These are phyloP conservation scores for Mortierella sp. DNA, from an alignment of 371 early-diverging fungal species.

Conservation along the genomic window DNA sequence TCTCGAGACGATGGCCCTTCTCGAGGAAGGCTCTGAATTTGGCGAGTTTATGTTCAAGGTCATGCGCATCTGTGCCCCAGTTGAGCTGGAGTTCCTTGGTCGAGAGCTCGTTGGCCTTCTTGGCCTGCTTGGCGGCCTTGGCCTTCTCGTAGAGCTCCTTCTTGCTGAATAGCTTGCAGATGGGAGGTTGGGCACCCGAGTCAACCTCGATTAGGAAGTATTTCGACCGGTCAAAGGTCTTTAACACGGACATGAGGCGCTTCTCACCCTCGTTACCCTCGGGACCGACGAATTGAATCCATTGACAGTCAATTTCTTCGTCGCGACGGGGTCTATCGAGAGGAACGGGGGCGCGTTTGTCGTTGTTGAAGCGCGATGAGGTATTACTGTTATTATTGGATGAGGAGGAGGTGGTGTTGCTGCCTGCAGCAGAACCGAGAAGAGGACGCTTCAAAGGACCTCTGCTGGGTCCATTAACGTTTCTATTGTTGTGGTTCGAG, in stretches of 20 bases:
- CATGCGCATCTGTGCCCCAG: conserved; percentile 71
- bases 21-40: conserved; percentile 68
- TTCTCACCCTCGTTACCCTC: conserved; percentile 63
- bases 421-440: conserved; percentile 54
- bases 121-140: conserved; percentile 63
- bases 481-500: background rate
- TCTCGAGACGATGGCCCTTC: conserved; percentile 70
- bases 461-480: conserved; percentile 7
- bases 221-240: conserved; percentile 62
- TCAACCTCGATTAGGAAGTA: conserved; percentile 71
- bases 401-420: background rate
- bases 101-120: conserved; percentile 58
- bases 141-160: conserved; percentile 68
- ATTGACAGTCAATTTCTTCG: conserved; percentile 68
- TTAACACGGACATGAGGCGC: conserved; percentile 55
- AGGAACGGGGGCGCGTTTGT: conserved; percentile 14
- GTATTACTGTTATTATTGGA: background rate
- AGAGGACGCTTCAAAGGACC: conserved; percentile 49
- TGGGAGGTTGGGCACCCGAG: conserved; percentile 63
- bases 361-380: background rate
- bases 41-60: conserved; percentile 70
- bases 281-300: conserved; percentile 66
- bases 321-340: conserved; percentile 64
- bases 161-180: conserved; percentile 71
- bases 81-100: conserved; percentile 71